phyloP scores from a whole-genome alignment of 805 yeast species.

The Wickerhamomyces silvicola region DNA sequence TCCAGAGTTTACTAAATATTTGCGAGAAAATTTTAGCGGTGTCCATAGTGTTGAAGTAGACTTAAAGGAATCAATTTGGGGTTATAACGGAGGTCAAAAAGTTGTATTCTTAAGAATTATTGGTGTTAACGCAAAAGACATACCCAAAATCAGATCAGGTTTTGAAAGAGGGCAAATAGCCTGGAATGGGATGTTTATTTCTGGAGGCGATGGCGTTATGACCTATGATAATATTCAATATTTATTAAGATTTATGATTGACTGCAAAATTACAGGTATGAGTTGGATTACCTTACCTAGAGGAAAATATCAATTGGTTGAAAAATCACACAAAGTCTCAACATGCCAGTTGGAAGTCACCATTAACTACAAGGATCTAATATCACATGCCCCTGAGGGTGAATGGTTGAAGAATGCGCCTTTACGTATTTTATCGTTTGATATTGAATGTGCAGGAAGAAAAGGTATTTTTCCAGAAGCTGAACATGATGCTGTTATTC shows the following conservation, averaged over 20 bases:
- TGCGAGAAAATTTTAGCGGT: constrained; percentile 45
- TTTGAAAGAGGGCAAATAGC: constrained; percentile 79
- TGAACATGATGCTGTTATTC: constrained; percentile 87
- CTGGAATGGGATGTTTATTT: constrained; percentile 57
- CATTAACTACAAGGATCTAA: constrained; percentile 59
- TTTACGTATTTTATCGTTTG: constrained; percentile 85
- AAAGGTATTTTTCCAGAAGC: constrained; percentile 96
- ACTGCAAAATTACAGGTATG: constrained; percentile 91
- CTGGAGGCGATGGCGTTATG: constrained; percentile 43
- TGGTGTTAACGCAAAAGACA: constrained; percentile 57
- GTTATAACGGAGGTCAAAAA: constrained; percentile 72
- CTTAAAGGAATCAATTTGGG: constrained; percentile 88
- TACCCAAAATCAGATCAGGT: constrained; percentile 64
- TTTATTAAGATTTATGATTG: constrained; percentile 82
- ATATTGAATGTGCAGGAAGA: constrained; percentile 98
- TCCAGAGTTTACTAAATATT: constrained; percentile 35
- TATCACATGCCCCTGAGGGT: constrained; percentile 86
- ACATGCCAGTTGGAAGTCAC: constrained; percentile 82
- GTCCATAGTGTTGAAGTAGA: constrained; percentile 58
- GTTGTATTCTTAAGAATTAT: constrained; percentile 74
- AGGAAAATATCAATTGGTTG: constrained; percentile 52
- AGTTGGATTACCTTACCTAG: constrained; percentile 91
- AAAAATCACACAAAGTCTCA: constrained; percentile 41
- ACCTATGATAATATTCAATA: constrained; percentile 90
- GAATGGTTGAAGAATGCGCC: constrained; percentile 94